Base-by-base conservation (phyloP, 169 alveolate genomes). In the Cryptosporidium meleagridis region DNA sequence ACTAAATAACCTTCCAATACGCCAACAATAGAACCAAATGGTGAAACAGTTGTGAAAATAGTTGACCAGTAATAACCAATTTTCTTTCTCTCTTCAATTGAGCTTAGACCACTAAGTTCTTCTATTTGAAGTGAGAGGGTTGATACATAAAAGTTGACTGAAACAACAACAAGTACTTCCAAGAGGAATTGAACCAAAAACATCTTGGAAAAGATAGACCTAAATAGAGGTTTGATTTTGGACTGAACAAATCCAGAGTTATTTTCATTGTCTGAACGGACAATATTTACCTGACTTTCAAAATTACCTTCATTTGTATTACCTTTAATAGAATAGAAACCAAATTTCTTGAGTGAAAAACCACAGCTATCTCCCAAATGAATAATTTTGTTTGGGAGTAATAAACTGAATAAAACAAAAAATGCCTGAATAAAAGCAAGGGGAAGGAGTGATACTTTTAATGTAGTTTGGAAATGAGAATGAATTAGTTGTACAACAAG, bases 121-220 rank as follows among this genome's bases (percentile, higher is more conserved):
- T 80, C 89, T 80, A 80, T 80, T 62, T 80, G 89, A 10, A 80
- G 45, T 9, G 89, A 80, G 12, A 80, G 62, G 39, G 89, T 80
- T 21, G 89, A 80, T 3, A 80, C 80, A 51, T 80, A 80, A 23
- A 80, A 80, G 70, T 80, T 80, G n/a, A 80, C 89, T 21, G 89
- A 80, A 44, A 80, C 53, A 29, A 80, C 69, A 3, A 65, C 68
- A 48, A 80, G 70, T 21, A 80, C 59, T 33, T 65, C 89, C 18
- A 80, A 67, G 21, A 62, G 35, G 55, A 62, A 80, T 31, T 80
- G 89, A 21, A 80, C 73, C n/a, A 80, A 31, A 62, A 80, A 80
- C 62, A 80, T 23, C 48, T 59, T 62, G 48, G 89, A 80, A 37
- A 80, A 80, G 4, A 80, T 80, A 6, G 52, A 21, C 14, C 26